Percentiles rank a stretch among this genome's conserved stretches.
These are phyloP conservation scores for Kazachstania africana DNA, from an alignment of 805 yeast species.

Conservation along the genomic window DNA sequence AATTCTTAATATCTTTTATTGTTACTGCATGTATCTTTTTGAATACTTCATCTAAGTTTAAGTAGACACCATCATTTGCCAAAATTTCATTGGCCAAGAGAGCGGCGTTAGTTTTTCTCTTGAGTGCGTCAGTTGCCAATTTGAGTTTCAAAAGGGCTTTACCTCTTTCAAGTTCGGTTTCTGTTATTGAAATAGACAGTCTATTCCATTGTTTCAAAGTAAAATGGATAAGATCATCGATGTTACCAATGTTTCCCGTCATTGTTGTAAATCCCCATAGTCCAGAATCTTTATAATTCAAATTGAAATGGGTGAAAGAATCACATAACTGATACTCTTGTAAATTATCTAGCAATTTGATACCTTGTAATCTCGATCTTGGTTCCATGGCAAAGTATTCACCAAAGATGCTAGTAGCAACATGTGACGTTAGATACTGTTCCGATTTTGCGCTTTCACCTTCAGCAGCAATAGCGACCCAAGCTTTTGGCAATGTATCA, in stretches of 20 bases:
- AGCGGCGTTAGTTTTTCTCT: not conserved
- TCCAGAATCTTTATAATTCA: constrained; percentile 65
- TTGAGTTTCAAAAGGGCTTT: constrained; percentile 59
- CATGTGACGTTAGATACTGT: constrained; percentile 58
- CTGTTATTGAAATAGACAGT: constrained; percentile 61
- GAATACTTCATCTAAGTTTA: constrained; percentile 47
- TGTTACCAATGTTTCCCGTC: constrained; percentile 42
- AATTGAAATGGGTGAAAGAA: constrained; percentile 58
- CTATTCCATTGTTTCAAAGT: constrained; percentile 82
- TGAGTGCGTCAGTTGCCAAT: constrained; percentile 27
- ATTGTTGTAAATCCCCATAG: constrained; percentile 74
- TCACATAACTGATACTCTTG: constrained; percentile 65
- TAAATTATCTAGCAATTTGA: constrained; percentile 59
- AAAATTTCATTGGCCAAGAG: constrained; percentile 3
- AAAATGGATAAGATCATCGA: constrained; percentile 75
- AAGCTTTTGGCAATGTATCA: constrained; percentile 73
- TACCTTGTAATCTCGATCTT: constrained; percentile 45
- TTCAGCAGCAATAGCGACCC: constrained; percentile 62
- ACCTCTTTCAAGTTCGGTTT: constrained; percentile 69
- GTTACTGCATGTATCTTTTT: constrained; percentile 53
- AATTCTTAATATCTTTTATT: constrained; percentile 46
- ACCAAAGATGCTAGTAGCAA: constrained; percentile 56
- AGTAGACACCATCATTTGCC: constrained; percentile 38
- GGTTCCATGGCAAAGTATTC: constrained; percentile 44
- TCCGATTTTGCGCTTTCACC: constrained; percentile 58